Conservation (phyloP, 2,329 filamentous ascomycete genomes). For the Teratosphaeria zuluensis region DNA sequence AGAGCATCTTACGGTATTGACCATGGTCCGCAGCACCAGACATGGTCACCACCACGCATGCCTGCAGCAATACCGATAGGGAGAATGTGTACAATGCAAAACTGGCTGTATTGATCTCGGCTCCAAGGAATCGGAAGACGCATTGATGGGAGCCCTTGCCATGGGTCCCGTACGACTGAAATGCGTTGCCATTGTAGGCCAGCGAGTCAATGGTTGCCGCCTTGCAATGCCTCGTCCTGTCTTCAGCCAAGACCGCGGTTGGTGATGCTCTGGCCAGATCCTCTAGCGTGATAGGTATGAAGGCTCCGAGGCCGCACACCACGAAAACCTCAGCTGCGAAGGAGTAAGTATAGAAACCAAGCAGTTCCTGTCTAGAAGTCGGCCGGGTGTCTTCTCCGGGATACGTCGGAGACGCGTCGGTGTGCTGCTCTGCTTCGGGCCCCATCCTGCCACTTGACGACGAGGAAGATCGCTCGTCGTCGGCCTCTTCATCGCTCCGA, state of each 20-base stretch:
- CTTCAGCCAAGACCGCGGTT: slow-evolving; percentile 74
- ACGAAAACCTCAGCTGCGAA: slow-evolving; percentile 97
- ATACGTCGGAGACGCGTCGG: slow-evolving; percentile 45
- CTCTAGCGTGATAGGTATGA: slow-evolving; percentile 91
- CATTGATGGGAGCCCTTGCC: slow-evolving; percentile 47
- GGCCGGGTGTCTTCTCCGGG: slow-evolving; percentile 77
- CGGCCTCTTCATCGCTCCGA: slow-evolving; percentile 1
- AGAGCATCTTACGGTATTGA: slow-evolving; percentile 71
- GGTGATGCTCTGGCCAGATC: slow-evolving; percentile 69
- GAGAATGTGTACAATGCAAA: slow-evolving; percentile 99
- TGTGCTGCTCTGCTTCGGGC: background rate
- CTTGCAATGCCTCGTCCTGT: slow-evolving; percentile 62
- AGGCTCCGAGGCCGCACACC: slow-evolving; percentile 79
- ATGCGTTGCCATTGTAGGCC: background rate
- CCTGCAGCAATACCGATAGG: slow-evolving; percentile 79
- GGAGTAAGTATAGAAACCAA: slow-evolving; percentile 92
- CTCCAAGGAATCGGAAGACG: slow-evolving; percentile 68
- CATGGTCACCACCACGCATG: slow-evolving; percentile 87
- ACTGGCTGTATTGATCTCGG: slow-evolving; percentile 88
- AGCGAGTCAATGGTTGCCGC: slow-evolving; percentile 6
- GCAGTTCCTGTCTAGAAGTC: slow-evolving; percentile 77
- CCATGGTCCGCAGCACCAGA: slow-evolving; percentile 94
- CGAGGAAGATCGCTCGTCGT: slow-evolving; percentile 2
- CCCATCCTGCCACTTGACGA: background rate
- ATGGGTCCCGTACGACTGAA: background rate